A percentile compares a stretch with the other conserved stretches of the same genome.
Conservation (phyloP, 2,329 filamentous ascomycete genomes). For the Colletotrichum sp. region DNA sequence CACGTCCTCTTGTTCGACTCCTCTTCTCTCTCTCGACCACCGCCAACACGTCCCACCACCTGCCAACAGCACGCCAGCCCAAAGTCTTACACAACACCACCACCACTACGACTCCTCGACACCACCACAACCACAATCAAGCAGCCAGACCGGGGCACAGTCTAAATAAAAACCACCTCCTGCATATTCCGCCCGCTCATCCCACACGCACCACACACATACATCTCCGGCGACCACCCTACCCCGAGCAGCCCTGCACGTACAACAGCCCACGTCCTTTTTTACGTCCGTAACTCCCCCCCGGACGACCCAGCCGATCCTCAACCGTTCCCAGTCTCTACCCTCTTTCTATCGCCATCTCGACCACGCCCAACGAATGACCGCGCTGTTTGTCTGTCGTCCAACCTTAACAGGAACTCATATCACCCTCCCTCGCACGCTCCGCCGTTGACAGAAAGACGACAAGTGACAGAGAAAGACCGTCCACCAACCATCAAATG, state of each 20-base stretch:
- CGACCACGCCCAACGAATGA: conserved; percentile 11
- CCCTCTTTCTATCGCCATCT: neutral
- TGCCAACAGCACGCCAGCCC: neutral
- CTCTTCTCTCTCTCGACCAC: neutral
- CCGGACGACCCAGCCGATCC: conserved; percentile 2
- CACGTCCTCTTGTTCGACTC: neutral
- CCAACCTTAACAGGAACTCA: conserved; percentile 10
- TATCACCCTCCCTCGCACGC: conserved; percentile 11
- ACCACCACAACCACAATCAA: neutral
- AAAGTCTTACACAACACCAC: neutral
- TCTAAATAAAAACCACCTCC: neutral
- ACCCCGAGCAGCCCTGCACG: neutral
- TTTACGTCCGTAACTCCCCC: conserved; percentile 22
- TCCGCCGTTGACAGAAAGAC: conserved; percentile 3
- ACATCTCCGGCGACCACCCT: neutral
- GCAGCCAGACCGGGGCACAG: neutral
- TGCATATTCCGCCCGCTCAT: conserved; percentile 15
- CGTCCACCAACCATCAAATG: conserved; percentile 12
- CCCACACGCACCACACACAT: neutral
- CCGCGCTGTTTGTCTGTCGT: neutral
- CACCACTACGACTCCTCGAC: neutral
- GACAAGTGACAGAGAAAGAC: conserved; percentile 5
- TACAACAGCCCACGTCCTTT: conserved; percentile 12
- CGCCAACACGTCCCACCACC: neutral
- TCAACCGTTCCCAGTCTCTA: conserved; percentile 8